Conservation (phyloP, 2,329 filamentous ascomycete genomes). For the Talaromyces piceae region DNA sequence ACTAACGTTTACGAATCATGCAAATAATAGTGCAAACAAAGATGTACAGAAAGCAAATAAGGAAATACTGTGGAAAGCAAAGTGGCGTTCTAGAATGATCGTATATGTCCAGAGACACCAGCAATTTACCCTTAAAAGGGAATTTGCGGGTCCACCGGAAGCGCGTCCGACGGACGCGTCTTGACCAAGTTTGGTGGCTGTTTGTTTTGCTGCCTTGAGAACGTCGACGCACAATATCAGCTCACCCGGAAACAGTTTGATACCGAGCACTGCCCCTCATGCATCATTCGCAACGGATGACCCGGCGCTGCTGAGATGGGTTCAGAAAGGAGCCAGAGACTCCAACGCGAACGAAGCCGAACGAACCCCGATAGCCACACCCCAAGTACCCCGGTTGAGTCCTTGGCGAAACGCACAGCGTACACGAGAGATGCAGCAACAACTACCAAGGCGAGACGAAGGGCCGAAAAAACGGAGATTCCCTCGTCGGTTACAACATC, state of each 20-base stretch:
- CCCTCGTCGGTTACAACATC: conserved; percentile 3
- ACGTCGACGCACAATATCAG: neutral
- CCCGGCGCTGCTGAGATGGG: conserved; percentile 5
- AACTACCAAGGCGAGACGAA: conserved; percentile 9
- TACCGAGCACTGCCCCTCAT: neutral
- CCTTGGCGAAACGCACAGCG: neutral
- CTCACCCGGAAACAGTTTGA: too few relatives aligned
- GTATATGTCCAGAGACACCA: too few relatives aligned
- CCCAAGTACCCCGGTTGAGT: conserved; percentile 5
- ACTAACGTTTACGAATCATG: neutral
- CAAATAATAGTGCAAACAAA: neutral
- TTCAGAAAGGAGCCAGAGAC: neutral
- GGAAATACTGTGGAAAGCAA: too few relatives aligned
- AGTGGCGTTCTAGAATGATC: too few relatives aligned
- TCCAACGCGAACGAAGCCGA: neutral
- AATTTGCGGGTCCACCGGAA: neutral
- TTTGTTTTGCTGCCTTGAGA: neutral
- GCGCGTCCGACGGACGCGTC: conserved; percentile 6
- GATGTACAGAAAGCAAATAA: neutral
- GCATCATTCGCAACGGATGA: neutral
- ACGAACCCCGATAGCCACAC: neutral
- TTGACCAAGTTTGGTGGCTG: too few relatives aligned
- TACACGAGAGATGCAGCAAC: conserved; percentile 5
- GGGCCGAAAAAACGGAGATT: neutral
- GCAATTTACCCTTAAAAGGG: conserved; percentile 7